Base-by-base conservation (phyloP, 2,329 filamentous ascomycete genomes). In the Fusarium oligoseptatum region DNA sequence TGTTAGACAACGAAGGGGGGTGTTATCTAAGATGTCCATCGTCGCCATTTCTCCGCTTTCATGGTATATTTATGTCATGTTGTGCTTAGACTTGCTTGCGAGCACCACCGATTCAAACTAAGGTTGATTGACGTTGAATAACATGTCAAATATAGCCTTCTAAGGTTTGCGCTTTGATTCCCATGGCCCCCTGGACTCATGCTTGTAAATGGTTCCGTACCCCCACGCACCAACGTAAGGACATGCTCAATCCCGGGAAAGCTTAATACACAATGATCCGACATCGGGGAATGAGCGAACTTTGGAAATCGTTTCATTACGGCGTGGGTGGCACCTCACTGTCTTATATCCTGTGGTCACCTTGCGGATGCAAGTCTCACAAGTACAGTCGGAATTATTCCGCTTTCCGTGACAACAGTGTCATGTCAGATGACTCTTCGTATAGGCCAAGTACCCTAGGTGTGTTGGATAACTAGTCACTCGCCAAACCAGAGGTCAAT, bases 401-500 rank as follows among this genome's bases (percentile, higher is more conserved):
- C 32, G 32, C 1, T 34, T 34, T 34, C 11, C 32, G 32, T 2
- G 32, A 34, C 32, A 34, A 2, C 32, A 2, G 32, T 34, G 32
- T 34, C 32, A 34, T 34, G 1, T 34, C 1, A 34, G 32, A 34
- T 34, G 11, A 0, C 0, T 0, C 32, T 0, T 34, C 0, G 32
- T 2, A 34, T 34, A 34, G 32, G 32, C 32, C 32, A 1, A 34
- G 0, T 12, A 34, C 11, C 20, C 41, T 5, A 3, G 12, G 2
- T 9, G 7, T 14, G 2, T 22, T 22, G 10, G n/a, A 22, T 43
- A 20, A 22, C 6, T 14, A 45, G 20, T 8, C 12, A 15, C 20
- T 5, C 20, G 1, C 41, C 3, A 22, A 5, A 9, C 6, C 6
- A 22, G 11, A 14, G 20, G 43, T 45, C 20, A 45, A 24, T 8